A percentile compares a stretch with the other conserved stretches of the same genome.
These are phyloP conservation scores for Termitomyces sp. DNA, from an alignment of 768 basidiomycete genomes.

Conservation along the genomic window DNA sequence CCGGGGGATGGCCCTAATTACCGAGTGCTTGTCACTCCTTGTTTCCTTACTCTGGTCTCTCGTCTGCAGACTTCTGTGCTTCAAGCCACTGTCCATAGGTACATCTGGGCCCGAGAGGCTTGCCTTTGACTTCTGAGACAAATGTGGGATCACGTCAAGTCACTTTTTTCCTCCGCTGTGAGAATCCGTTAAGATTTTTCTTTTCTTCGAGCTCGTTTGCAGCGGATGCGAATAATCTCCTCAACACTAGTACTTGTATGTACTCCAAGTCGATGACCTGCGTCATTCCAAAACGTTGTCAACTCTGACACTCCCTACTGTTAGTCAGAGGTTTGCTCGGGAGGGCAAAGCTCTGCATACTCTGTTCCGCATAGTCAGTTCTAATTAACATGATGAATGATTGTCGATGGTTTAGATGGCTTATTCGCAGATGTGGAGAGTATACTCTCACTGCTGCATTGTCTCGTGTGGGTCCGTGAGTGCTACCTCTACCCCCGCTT, in stretches of 20 bases:
- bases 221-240: background rate
- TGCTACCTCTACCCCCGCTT: background rate
- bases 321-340: background rate
- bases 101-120: background rate
- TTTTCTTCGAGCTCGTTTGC: background rate
- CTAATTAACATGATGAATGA: background rate
- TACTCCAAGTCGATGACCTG: background rate
- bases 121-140: background rate
- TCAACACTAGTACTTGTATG: background rate
- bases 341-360: background rate
- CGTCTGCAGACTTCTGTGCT: background rate
- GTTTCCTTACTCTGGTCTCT: background rate
- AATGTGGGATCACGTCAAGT: background rate
- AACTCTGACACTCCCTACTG: background rate
- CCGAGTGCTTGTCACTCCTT: background rate
- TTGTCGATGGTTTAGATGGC: background rate
- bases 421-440: background rate
- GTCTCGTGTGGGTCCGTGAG: background rate
- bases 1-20: background rate
- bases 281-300: background rate
- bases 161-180: background rate
- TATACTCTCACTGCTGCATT: background rate
- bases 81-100: background rate
- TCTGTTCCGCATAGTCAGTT: background rate
- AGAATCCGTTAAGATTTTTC: background rate